phyloP scores from a whole-genome alignment of 2,329 filamentous ascomycete species.

The Paecilomyces niveus region DNA sequence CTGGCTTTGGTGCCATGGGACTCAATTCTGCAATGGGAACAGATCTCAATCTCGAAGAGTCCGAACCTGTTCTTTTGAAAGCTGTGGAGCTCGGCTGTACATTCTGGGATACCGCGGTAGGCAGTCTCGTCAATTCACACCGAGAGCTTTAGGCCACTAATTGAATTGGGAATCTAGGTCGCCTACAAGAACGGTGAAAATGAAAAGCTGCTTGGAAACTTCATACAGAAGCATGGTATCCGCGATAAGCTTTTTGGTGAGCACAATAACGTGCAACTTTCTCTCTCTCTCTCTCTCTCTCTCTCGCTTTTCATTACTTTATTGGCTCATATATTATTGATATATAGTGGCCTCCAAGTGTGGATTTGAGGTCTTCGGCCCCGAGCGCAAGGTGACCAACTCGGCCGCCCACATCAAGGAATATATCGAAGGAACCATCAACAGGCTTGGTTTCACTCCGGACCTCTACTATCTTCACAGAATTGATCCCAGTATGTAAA shows the following conservation, averaged over 20 bases:
- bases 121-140: constrained; percentile 4
- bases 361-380: constrained; percentile 34
- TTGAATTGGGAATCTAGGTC: constrained; percentile 24
- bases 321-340: too few relatives aligned
- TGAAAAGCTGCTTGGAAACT: constrained; percentile 45
- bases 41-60: constrained; percentile 38
- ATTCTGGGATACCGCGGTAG: constrained; percentile 42
- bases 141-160: too few relatives aligned
- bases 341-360: constrained; percentile 43
- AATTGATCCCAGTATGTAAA: constrained; percentile 40
- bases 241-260: constrained; percentile 45
- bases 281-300: too few relatives aligned
- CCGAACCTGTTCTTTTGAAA: constrained; percentile 44
- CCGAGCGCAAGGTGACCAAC: constrained; percentile 33
- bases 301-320: too few relatives aligned
- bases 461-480: constrained; percentile 41
- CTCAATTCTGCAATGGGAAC: constrained; percentile 38
- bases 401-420: constrained; percentile 40
- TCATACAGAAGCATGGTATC: constrained; percentile 45
- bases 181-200: constrained; percentile 43
- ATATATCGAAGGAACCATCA: constrained; percentile 45
- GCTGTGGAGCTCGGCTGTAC: constrained; percentile 43
- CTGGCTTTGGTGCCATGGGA: constrained; percentile 47
- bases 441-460: constrained; percentile 42
- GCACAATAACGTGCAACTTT: constrained; percentile 12